Evolutionary conservation across 257 asterid genomes (phyloP), one percentile per base, ranked within the genome.

Genomic region (Paulownia fortunei): DNA sequence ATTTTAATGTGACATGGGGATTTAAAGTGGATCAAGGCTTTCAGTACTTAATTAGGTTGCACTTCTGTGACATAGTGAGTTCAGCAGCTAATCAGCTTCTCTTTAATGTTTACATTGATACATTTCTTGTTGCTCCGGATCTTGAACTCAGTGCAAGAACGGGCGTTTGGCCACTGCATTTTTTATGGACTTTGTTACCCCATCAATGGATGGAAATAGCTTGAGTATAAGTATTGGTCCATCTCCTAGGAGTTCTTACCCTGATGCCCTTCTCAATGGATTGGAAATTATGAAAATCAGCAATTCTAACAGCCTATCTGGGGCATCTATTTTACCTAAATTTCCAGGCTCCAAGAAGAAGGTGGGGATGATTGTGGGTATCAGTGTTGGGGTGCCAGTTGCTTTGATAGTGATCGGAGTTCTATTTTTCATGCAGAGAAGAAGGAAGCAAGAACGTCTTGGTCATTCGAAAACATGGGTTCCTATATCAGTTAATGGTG

Each of bases 11-110:
- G 81, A 84, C 97, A 0, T 94, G 98, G 98, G 47, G 65, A 13
- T 92, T 90, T 52, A 8, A 42, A 27, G 92, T 92, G 71, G 97
- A 90, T 72, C 77, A 52, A 0, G 95, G 89, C 1, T 94, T 89
- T 76, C 95, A 87, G 41, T 89, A 94, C 78, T 63, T 89, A 3
- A 34, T 92, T 36, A 84, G 98, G 65, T 67, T 94, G 75, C 97
- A 94, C 80, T 94, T 94, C 65, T 92, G 98, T 44, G 98, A 94
- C 39, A 89, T 94, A 34, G 94, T 92, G 71, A 87, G 92, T n/a
- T 24, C 74, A 4, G 56, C 84, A 23, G 69, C 94, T 24, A 86
- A 84, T 75, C 85, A 84, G 81, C 86, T 94, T 15, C 21, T 86
- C 56, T 94, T 92, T 32, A 82, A 89, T 76, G 86, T 94, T 27